A percentile compares a stretch with the other conserved stretches of the same genome.
Evolutionary conservation across 2,329 filamentous ascomycete species (phyloP).

Genomic region (Fusarium clavum): DNA sequence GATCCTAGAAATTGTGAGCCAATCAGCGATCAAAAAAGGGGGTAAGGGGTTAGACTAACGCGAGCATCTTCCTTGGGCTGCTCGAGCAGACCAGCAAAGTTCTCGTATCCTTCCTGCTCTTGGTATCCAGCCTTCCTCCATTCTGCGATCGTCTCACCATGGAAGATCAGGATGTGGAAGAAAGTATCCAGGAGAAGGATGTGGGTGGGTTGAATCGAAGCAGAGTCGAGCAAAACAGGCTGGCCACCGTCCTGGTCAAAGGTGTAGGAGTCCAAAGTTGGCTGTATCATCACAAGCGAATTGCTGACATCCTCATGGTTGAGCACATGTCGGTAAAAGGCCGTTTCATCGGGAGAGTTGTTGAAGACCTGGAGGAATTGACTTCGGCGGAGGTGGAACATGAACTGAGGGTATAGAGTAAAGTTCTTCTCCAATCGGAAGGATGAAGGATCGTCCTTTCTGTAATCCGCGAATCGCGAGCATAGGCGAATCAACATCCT

Average conservation of each 20-base stretch:
- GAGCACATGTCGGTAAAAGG: conserved; percentile 97
- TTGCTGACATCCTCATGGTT: conserved; percentile 98
- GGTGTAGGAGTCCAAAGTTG: conserved; percentile 95
- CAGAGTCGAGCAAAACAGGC: conserved; percentile 95
- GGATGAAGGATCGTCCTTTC: conserved; percentile 97
- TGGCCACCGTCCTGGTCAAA: conserved; percentile 94
- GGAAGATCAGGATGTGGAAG: conserved; percentile 99
- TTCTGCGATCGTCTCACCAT: conserved; percentile 96
- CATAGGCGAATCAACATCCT: conserved; percentile 97
- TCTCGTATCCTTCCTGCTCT: conserved; percentile 97
- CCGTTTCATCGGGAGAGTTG: conserved; percentile 98
- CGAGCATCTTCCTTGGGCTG: conserved; percentile 96
- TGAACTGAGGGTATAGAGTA: conserved; percentile 98
- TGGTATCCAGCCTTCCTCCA: conserved; percentile 99
- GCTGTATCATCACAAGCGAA: conserved; percentile 98
- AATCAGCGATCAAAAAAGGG: neutral
- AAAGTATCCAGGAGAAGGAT: conserved; percentile 96
- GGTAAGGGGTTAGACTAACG: conserved; percentile 63
- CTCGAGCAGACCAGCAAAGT: conserved; percentile 88
- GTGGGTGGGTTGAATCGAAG: conserved; percentile 93
- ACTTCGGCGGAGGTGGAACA: conserved; percentile 97
- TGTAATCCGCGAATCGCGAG: conserved; percentile 96
- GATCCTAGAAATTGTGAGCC: conserved; percentile 70
- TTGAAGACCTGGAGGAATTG: conserved; percentile 99
- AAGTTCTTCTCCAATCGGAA: conserved; percentile 99